Base-by-base conservation (phyloP, 768 basidiomycete genomes). In the Coprinopsis sp. region DNA sequence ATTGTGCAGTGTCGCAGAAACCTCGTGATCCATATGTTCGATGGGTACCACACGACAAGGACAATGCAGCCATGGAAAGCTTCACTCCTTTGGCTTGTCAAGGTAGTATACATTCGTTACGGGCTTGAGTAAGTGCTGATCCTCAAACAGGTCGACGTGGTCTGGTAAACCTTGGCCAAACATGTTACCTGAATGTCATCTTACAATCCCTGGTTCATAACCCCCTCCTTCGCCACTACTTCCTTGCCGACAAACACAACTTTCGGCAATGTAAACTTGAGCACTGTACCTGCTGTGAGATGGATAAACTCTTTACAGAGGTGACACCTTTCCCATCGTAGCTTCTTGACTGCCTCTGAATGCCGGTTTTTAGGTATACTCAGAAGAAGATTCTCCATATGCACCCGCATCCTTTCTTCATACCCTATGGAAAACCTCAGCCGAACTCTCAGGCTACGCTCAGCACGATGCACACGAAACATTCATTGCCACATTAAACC, bases 391-490 rank as follows among this genome's bases (percentile, higher is more conserved):
- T 8, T 63, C 71, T 6, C 82, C 91, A 0, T 86, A 81, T 54
- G 92, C 89, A 0, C 94, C 95, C 0, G 79, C 84, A 2, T 81
- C 82, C 3, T 86, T 97, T 60, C 76, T 98, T 6, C 74, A 83
- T 12, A 83, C 87, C 22, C 88, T 86, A 27, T 97, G 93, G 94
- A 79, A 74, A 54, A 77, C 74, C 51, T 83, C 86, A 0, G 66
- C 84, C 0, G 91, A 95, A 51, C 71, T 97, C 22, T 81, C 91
- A 4, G 94, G 93, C 2, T 91, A 97, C 58, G 82, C 90, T 0
- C 95, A 98, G 62, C 95, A 95, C 58, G 94, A 97, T 51, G 90
- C 91, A 2, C 91, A 94, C 70, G 86, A 91, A 62, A 87, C 82
- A 59, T 88, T 91, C 63, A 88, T 91, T 23, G 76, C 84, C 14